Conservation (phyloP, 1,284 basidiomycete species). For the Ustilago esculenta region DNA sequence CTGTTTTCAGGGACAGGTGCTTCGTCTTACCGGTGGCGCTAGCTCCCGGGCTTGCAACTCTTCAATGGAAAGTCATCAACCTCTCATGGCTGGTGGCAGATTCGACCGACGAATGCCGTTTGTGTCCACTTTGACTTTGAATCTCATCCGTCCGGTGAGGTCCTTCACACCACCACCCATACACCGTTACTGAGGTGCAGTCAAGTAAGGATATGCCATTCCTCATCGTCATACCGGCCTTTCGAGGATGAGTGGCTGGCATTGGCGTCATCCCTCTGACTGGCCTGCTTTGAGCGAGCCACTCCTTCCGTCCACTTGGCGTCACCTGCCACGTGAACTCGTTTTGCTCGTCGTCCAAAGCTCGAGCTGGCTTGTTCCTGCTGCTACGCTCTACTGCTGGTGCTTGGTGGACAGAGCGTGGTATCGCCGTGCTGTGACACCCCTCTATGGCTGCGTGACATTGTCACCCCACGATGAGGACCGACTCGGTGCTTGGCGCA, state of each 20-base stretch:
- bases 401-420: constrained; percentile 26
- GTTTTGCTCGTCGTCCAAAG: constrained; percentile 25
- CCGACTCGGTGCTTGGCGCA: constrained; percentile 18
- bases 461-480: constrained; percentile 33
- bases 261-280: constrained; percentile 23
- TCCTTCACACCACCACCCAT: neutral
- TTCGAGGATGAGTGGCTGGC: constrained; percentile 17
- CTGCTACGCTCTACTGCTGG: constrained; percentile 26
- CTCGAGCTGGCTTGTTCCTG: constrained; percentile 23
- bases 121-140: too few species aligned
- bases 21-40: too few species aligned
- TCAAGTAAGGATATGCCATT: too few species aligned
- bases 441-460: constrained; percentile 29
- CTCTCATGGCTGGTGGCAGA: too few species aligned
- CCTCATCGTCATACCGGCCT: neutral
- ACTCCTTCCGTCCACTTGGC: constrained; percentile 21
- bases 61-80: too few species aligned
- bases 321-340: constrained; percentile 23
- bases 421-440: constrained; percentile 14
- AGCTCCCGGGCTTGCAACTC: too few species aligned
- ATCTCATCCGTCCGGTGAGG: too few species aligned
- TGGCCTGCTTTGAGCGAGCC: constrained; percentile 19
- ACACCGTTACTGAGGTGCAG: neutral
- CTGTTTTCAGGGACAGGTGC: too few species aligned
- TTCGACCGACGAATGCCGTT: too few species aligned